These are phyloP conservation scores for Shiraia sp. DNA, from an alignment of 2,329 filamentous ascomycete species.

Conservation along the genomic window DNA sequence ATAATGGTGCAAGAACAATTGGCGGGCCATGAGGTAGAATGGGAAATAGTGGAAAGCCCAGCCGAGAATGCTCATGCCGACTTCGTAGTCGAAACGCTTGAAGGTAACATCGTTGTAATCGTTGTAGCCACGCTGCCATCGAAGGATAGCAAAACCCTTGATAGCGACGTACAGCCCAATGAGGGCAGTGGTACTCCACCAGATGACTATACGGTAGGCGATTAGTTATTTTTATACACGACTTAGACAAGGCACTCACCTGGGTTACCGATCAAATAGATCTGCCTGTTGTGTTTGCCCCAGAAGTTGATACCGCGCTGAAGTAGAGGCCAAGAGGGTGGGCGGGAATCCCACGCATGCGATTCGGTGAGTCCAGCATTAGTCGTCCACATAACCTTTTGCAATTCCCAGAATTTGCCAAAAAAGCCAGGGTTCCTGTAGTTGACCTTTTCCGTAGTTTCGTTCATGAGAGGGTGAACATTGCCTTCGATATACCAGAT, in stretches of 20 bases:
- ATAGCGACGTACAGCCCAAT: constrained; percentile 78
- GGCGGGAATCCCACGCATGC: constrained; percentile 96
- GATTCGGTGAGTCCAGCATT: constrained; percentile 96
- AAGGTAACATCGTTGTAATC: constrained; percentile 83
- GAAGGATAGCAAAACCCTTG: constrained; percentile 83
- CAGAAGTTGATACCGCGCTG: constrained; percentile 98
- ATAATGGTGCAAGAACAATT: constrained; percentile 98
- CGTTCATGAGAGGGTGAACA: constrained; percentile 74
- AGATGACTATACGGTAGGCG: constrained; percentile 65
- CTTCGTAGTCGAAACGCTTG: constrained; percentile 97
- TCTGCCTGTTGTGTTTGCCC: constrained; percentile 90
- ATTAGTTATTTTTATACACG: neutral
- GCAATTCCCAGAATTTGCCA: constrained; percentile 95
- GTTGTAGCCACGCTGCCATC: constrained; percentile 91
- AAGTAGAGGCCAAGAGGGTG: constrained; percentile 88
- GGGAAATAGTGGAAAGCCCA: constrained; percentile 99
- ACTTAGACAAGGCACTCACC: neutral
- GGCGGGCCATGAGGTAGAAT: constrained; percentile 96
- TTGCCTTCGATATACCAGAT: constrained; percentile 97
- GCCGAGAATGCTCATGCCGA: constrained; percentile 84
- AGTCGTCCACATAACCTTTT: constrained; percentile 98
- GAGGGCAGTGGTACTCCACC: constrained; percentile 84
- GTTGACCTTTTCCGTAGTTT: constrained; percentile 87
- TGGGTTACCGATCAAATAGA: constrained; percentile 89
- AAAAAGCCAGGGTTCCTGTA: constrained; percentile 94